A percentile compares a stretch with the other conserved stretches of the same genome.
Conservation (phyloP, 2,329 filamentous ascomycete genomes). For the Exophiala sp. region DNA sequence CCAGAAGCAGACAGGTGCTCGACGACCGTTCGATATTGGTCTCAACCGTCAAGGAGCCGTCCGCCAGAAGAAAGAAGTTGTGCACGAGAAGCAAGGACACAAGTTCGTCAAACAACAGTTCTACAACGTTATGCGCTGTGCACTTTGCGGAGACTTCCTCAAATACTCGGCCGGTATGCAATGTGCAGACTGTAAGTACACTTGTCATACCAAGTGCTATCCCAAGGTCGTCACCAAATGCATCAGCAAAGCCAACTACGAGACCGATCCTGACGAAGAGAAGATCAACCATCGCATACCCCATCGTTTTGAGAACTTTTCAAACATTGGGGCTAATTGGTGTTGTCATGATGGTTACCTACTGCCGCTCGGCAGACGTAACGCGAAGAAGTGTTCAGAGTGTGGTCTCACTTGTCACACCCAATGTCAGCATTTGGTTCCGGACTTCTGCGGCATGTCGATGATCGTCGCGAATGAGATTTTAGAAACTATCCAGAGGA, state of each 20-base stretch:
- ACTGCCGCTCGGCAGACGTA: conserved; percentile 89
- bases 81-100: conserved; percentile 98
- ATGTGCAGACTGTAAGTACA: conserved; percentile 99
- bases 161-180: conserved; percentile 99
- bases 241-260: conserved; percentile 98
- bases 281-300: conserved; percentile 99
- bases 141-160: conserved; percentile 94
- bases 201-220: conserved; percentile 97
- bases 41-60: conserved; percentile 94
- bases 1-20: conserved; percentile 81
- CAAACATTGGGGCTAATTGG: conserved; percentile 98
- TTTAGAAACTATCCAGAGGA: conserved; percentile 75
- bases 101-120: conserved; percentile 99
- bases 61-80: conserved; percentile 94
- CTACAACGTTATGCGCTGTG: conserved; percentile 99
- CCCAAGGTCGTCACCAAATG: conserved; percentile 96
- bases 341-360: conserved; percentile 99
- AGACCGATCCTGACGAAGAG: conserved; percentile 96
- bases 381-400: conserved; percentile 87
- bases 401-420: conserved; percentile 89
- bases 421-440: conserved; percentile 88
- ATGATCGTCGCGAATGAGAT: conserved; percentile 97
- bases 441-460: conserved; percentile 98
- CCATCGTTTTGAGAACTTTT: conserved; percentile 93
- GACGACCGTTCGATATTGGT: conserved; percentile 78